Evolutionary conservation across 768 basidiomycete species (phyloP).

Genomic region (Boletus coccyginus): DNA sequence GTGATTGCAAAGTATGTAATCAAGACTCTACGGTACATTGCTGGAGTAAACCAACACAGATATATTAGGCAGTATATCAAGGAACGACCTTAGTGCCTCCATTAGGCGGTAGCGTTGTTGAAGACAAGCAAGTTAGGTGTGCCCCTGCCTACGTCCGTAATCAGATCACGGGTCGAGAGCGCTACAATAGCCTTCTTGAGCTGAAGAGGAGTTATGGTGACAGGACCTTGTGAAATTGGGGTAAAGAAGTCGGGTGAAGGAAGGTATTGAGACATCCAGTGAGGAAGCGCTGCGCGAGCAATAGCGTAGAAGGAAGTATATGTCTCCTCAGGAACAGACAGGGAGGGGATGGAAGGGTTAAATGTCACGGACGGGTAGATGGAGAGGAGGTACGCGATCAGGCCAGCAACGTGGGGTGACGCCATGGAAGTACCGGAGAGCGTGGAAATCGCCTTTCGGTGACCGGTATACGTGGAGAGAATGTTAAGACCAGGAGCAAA

Average conservation of each 20-base stretch:
- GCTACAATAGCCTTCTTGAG: conserved; percentile 73
- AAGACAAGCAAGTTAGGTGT: conserved; percentile 75
- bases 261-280: conserved; percentile 55
- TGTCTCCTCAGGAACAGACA: conserved; percentile 36
- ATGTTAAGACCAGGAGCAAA: conserved; percentile 94
- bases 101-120: conserved; percentile 65
- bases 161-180: conserved; percentile 51
- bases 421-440: conserved; percentile 96
- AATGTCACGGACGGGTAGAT: conserved; percentile 73
- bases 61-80: conserved; percentile 1
- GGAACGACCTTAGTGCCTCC: not conserved
- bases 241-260: conserved; percentile 49
- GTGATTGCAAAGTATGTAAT: not conserved
- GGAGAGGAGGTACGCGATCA: conserved; percentile 89
- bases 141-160: conserved; percentile 45
- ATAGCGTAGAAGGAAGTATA: conserved; percentile 52
- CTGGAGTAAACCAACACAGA: conserved; percentile 1
- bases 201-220: conserved; percentile 59
- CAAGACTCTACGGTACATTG: conserved; percentile 13
- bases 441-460: conserved; percentile 57
- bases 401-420: conserved; percentile 86
- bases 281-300: conserved; percentile 53
- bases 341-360: conserved; percentile 45
- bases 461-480: conserved; percentile 79
- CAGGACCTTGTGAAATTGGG: conserved; percentile 40